phyloP scores from a whole-genome alignment of 1,139 yeast genomes.

The Taphrina populina region DNA sequence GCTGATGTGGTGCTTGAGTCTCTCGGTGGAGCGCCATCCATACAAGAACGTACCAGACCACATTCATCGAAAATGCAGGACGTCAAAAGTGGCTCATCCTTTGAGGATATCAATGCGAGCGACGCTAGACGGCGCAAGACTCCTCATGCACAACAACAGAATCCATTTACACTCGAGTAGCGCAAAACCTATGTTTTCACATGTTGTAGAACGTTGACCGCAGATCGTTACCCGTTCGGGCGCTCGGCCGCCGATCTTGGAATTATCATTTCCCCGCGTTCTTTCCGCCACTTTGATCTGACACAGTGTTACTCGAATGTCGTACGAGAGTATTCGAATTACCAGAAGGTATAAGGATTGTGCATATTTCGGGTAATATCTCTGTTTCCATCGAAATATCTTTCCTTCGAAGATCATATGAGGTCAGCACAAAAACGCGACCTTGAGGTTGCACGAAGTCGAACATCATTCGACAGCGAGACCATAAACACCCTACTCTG shows the following conservation, averaged over 20 bases:
- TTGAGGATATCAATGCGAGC: not conserved
- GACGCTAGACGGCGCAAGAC: not conserved
- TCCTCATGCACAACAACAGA: not conserved
- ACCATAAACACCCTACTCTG: constrained; percentile 6
- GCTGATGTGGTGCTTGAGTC: constrained; percentile 54
- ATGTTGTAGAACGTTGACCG: too few relatives aligned
- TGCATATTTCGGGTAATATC: too few relatives aligned
- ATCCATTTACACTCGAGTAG: constrained; percentile 7
- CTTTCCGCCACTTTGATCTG: too few relatives aligned
- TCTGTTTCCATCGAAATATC: too few relatives aligned
- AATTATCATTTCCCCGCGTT: too few relatives aligned
- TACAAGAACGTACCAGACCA: constrained; percentile 19
- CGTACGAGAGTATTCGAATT: too few relatives aligned
- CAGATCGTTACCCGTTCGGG: too few relatives aligned
- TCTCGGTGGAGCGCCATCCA: constrained; percentile 28
- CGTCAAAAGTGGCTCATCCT: not conserved
- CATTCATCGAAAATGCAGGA: not conserved
- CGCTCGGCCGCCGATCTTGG: too few relatives aligned
- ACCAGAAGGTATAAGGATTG: too few relatives aligned
- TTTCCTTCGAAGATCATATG: too few relatives aligned
- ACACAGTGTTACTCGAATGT: too few relatives aligned
- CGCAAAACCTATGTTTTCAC: too few relatives aligned
- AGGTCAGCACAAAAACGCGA: not conserved
- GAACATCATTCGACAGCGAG: constrained; percentile 7
- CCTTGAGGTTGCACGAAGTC: constrained; percentile 2